Conservation (phyloP, 192 early-diverging fungal species). For the Podila horticola region DNA sequence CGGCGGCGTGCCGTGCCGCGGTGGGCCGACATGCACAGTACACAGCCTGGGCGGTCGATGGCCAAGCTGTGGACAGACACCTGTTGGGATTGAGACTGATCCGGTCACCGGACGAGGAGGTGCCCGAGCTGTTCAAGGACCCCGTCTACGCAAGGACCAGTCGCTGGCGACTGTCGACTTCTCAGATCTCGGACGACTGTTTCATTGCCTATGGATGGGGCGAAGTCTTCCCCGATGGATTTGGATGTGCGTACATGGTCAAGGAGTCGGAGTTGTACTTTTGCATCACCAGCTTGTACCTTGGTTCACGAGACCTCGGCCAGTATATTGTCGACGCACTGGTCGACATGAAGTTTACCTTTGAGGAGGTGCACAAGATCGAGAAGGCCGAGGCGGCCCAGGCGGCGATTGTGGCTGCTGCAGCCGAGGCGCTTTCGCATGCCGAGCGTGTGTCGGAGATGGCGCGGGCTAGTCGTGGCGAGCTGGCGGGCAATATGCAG, state of each 20-base stretch:
- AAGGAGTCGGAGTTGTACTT: constrained; percentile 69
- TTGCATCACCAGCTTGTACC: constrained; percentile 69
- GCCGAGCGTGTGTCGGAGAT: constrained; percentile 10
- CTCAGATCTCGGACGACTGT: constrained; percentile 50
- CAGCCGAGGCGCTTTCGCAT: constrained; percentile 5
- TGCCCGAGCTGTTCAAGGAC: constrained; percentile 64
- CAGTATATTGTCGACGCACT: constrained; percentile 68
- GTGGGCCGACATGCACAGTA: constrained; percentile 74
- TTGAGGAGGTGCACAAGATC: constrained; percentile 55
- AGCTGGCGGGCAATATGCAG: not conserved
- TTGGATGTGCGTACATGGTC: constrained; percentile 88
- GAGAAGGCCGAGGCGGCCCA: constrained; percentile 48
- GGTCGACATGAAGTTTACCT: constrained; percentile 71
- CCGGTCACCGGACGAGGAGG: constrained; percentile 47
- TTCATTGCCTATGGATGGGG: constrained; percentile 71
- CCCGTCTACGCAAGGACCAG: constrained; percentile 72
- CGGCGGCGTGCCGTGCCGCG: constrained; percentile 69
- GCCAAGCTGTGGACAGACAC: constrained; percentile 86
- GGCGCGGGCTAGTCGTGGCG: constrained; percentile 7
- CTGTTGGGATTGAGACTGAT: constrained; percentile 79
- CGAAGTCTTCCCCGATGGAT: constrained; percentile 85
- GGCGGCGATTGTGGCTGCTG: constrained; percentile 28
- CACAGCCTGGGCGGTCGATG: constrained; percentile 74
- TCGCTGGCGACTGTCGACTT: constrained; percentile 81
- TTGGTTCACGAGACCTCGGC: constrained; percentile 56